Conservation (phyloP, 129 eudicot genomes). For the Centaurea solstitialis region DNA sequence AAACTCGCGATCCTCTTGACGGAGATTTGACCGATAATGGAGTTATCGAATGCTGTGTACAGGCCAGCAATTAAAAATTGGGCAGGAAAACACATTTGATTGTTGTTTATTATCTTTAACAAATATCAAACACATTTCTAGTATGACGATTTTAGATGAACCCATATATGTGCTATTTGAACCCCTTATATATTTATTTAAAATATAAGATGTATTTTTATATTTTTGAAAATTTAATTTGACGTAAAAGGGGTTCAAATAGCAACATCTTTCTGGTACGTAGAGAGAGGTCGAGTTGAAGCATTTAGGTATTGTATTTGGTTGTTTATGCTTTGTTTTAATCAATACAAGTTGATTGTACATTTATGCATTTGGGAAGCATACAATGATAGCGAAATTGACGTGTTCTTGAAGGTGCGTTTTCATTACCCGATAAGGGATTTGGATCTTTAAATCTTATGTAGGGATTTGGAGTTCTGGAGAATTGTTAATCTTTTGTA, state of each 20-base stretch:
- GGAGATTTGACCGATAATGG: slow-evolving; percentile 40
- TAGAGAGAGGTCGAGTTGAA: background rate
- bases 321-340: slow-evolving; percentile 1
- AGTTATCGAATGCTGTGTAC: slow-evolving; percentile 40
- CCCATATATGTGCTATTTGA: background rate
- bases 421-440: background rate
- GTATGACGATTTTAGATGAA: background rate
- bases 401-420: background rate
- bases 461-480: no score
- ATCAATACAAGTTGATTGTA: slow-evolving; percentile 9
- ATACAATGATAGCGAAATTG: background rate
- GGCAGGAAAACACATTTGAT: slow-evolving; percentile 12
- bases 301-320: slow-evolving; percentile 4
- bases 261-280: background rate
- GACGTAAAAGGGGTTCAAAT: background rate
- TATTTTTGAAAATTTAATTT: background rate
- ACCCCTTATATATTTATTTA: no score
- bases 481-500: no score
- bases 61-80: slow-evolving; percentile 25
- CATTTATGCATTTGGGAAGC: background rate
- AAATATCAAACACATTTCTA: background rate
- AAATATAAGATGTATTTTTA: no score
- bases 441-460: background rate
- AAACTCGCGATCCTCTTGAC: slow-evolving; percentile 13
- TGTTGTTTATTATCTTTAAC: slow-evolving; percentile 18